Conservation (phyloP, 2,329 filamentous ascomycete species). For the Apiospora rasikravindrae region DNA sequence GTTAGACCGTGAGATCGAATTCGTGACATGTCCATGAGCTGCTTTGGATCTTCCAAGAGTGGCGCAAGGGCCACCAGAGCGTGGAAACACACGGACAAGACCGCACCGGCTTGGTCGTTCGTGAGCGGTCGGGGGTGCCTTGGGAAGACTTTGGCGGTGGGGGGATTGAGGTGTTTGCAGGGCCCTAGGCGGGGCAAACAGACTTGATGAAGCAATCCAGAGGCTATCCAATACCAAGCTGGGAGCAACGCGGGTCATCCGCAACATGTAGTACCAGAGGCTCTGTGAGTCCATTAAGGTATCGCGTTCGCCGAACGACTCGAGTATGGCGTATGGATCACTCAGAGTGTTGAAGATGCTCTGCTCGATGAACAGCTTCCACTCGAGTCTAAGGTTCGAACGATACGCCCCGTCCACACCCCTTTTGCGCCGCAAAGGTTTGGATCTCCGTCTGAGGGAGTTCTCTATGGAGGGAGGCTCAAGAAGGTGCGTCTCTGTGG, state of each 20-base stretch:
- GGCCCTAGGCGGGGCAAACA: slow-evolving; percentile 61
- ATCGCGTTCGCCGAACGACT: slow-evolving; percentile 61
- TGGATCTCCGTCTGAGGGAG: slow-evolving; percentile 37
- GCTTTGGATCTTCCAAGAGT: slow-evolving; percentile 50
- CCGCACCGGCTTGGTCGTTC: slow-evolving; percentile 55
- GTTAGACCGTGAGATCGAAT: slow-evolving; percentile 60
- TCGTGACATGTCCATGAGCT: slow-evolving; percentile 64
- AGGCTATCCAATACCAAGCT: slow-evolving; percentile 67
- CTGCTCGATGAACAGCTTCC: slow-evolving; percentile 68
- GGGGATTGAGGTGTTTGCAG: slow-evolving; percentile 47
- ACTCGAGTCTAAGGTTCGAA: slow-evolving; percentile 49
- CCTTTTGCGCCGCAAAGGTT: slow-evolving; percentile 33
- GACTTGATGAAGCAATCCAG: slow-evolving; percentile 63
- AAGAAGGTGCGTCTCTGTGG: slow-evolving; percentile 54
- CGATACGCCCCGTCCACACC: slow-evolving; percentile 31
- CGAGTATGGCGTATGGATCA: slow-evolving; percentile 58
- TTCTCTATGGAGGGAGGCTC: slow-evolving; percentile 44
- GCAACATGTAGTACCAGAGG: slow-evolving; percentile 67
- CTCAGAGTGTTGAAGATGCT: slow-evolving; percentile 68
- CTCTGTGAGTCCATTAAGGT: slow-evolving; percentile 64
- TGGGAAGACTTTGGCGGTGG: slow-evolving; percentile 44
- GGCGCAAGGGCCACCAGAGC: slow-evolving; percentile 65
- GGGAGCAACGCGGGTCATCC: slow-evolving; percentile 61
- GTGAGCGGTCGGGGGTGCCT: slow-evolving; percentile 45
- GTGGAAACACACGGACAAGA: slow-evolving; percentile 67